Evolutionary conservation across 495 filamentous ascomycete species (phyloP), one percentile per base, ranked within the genome.

Genomic region (Xylaria grammica): DNA sequence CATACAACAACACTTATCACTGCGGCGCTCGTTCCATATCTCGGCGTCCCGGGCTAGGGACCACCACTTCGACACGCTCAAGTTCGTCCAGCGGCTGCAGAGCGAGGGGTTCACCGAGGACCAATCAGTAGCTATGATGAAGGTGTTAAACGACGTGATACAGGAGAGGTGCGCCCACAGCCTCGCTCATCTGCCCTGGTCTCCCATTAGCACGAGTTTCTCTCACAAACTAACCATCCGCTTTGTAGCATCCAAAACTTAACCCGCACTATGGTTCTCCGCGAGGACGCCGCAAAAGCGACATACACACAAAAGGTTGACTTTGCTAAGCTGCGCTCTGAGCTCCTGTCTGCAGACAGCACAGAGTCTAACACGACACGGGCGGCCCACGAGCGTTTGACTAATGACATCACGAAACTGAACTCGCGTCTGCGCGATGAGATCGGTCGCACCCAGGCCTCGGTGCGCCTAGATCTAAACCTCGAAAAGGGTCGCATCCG

Each of bases 271-370:
- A 98, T 99, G 96, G 96, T 99, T 3, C 84, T 96, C n/a, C 91
- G 92, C 71, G 96, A 98, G 78, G 96, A 92, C 65, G 87, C 90
- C 45, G 90, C 90, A 65, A 89, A 89, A 64, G 89, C 92, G 6
- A 96, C 92, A 2, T 99, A 99, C 78, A 97, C 93, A 0, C 96
- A 98, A 73, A 98, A 98, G 77, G 96, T 99, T 60, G 95, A 99
- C 79, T 98, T 99, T 70, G 92, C 95, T n/a, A 97, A 98, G 81
- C 87, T 98, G 20, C 92, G 95, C 73, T 94, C 92, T 27, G 95
- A 99, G 76, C 87, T 99, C 2, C 86, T 96, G 0, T 91, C 91
- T 10, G 87, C 93, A 4, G 96, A 99, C 78, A 93, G 90, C 46
- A 93, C 91, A 50, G 95, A 99, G 79, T 87, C 90, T 2, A 89